Conservation (phyloP, 2,329 filamentous ascomycete genomes). For the Rhynchosporium agropyri region DNA sequence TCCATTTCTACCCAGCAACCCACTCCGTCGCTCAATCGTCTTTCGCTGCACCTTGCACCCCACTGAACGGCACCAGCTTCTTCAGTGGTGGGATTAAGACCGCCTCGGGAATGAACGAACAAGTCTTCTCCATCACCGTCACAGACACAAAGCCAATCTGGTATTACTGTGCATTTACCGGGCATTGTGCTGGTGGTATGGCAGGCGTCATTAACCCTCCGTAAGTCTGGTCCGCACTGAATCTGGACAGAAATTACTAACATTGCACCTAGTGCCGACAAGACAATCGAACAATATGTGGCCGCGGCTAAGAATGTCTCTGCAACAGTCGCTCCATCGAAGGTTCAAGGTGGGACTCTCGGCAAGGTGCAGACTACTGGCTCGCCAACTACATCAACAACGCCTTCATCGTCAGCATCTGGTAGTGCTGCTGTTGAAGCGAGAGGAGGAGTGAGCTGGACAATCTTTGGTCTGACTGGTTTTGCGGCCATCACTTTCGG, state of each 20-base stretch:
- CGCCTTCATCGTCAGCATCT: conserved; percentile 14
- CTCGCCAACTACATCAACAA: conserved; percentile 15
- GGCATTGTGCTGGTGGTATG: conserved; percentile 49
- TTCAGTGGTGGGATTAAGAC: conserved; percentile 33
- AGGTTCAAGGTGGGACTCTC: conserved; percentile 32
- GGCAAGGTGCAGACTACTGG: conserved; percentile 11
- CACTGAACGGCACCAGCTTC: conserved; percentile 37
- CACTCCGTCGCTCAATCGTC: conserved; percentile 51
- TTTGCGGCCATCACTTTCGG: conserved; percentile 26
- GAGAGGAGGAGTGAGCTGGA: conserved; percentile 25
- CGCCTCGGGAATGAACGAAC: conserved; percentile 28
- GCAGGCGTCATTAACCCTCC: conserved; percentile 48
- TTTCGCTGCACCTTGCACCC: conserved; percentile 43
- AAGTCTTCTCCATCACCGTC: conserved; percentile 48
- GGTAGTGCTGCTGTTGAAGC: conserved; percentile 23
- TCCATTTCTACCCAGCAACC: conserved; percentile 55
- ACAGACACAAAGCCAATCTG: conserved; percentile 47
- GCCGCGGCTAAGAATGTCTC: conserved; percentile 25
- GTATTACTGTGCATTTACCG: conserved; percentile 47
- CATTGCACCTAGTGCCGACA: conserved; percentile 22
- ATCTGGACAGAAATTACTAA: background rate
- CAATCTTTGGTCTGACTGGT: conserved; percentile 22
- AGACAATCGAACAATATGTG: conserved; percentile 28
- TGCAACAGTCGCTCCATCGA: conserved; percentile 19
- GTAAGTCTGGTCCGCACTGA: conserved; percentile 33